Evolutionary conservation across 1,284 basidiomycete genomes (phyloP).

Genomic region (Puccinia coronata): DNA sequence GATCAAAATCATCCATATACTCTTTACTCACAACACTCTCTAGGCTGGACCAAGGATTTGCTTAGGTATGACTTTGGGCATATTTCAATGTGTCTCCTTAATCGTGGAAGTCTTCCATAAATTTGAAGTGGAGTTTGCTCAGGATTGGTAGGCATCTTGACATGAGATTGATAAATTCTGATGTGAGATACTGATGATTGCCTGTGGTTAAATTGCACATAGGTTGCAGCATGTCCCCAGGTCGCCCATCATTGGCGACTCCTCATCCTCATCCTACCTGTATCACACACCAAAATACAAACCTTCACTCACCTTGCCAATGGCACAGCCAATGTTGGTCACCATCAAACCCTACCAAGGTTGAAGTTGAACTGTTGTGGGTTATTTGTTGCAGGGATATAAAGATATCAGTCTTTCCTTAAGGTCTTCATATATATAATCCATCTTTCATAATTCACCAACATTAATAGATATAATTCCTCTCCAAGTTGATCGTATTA

Average conservation of each 20-base stretch:
- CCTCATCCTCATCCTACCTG: not conserved
- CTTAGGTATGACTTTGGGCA: constrained; percentile 40
- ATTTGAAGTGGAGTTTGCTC: constrained; percentile 37
- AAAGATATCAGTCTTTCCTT: no score
- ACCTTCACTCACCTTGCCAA: constrained; percentile 8
- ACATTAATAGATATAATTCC: no score
- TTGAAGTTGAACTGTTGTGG: not conserved
- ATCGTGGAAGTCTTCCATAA: constrained; percentile 28
- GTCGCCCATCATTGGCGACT: constrained; percentile 3
- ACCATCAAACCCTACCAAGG: constrained; percentile 17
- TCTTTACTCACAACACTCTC: no score
- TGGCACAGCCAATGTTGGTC: constrained; percentile 14
- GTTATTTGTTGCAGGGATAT: not conserved
- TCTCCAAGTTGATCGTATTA: no score
- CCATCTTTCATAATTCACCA: no score
- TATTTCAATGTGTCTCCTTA: constrained; percentile 19
- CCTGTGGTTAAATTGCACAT: not conserved
- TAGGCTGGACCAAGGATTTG: constrained; percentile 46
- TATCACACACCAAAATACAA: constrained; percentile 10
- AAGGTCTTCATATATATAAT: no score
- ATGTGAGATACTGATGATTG: not conserved
- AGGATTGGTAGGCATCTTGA: constrained; percentile 24
- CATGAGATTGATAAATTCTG: not conserved
- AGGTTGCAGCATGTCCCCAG: constrained; percentile 15
- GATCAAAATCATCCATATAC: not conserved